phyloP scores from a whole-genome alignment of 306 rosid genomes.

The Cucumis melo region DNA sequence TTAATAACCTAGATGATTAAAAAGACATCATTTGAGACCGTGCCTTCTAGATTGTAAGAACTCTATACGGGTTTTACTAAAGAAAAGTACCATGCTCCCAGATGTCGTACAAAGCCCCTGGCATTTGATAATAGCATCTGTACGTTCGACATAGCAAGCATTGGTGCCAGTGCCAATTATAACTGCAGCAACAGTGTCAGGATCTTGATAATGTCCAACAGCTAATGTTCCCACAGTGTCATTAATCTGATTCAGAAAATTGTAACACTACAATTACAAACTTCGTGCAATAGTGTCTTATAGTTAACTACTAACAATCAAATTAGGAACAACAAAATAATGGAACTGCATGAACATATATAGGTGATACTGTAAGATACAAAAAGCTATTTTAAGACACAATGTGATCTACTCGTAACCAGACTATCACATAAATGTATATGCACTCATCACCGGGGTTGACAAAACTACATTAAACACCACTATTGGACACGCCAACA shows the following conservation, averaged over 20 bases:
- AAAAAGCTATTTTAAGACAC: neutral
- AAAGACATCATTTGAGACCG: neutral
- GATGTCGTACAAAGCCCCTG: slow-evolving; percentile 73
- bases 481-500: neutral
- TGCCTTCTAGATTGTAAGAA: neutral
- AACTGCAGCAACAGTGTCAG: slow-evolving; percentile 85
- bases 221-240: slow-evolving; percentile 91
- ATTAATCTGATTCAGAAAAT: slow-evolving; percentile 45
- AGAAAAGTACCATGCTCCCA: slow-evolving; percentile 56
- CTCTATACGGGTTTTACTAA: neutral
- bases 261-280: neutral
- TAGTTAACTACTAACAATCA: neutral
- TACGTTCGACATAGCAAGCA: slow-evolving; percentile 84
- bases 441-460: neutral
- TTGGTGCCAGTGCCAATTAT: slow-evolving; percentile 86
- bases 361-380: neutral
- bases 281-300: neutral
- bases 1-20: slow-evolving; percentile 48
- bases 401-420: neutral
- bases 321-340: neutral
- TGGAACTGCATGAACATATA: neutral
- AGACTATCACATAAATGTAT: neutral
- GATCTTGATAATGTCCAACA: slow-evolving; percentile 72
- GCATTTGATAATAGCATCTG: slow-evolving; percentile 77
- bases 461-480: neutral